Evolutionary conservation across 2,329 filamentous ascomycete species (phyloP), one percentile per base, ranked within the genome.

Genomic region (Chrysoporthe deuterocubensis): DNA sequence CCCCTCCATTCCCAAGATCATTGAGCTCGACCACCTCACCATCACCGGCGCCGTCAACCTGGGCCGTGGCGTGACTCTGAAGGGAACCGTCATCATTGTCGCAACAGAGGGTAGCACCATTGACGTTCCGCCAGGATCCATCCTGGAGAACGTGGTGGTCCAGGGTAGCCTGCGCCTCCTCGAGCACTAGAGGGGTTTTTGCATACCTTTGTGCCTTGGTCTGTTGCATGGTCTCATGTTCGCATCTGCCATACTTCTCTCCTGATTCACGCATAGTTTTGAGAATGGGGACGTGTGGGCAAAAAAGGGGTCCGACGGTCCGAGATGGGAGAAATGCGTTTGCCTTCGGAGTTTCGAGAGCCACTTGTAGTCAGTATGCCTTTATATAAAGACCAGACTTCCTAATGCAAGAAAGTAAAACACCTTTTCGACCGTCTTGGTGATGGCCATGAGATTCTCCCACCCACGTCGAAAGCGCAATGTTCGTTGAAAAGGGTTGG

Each of bases 61-160:
- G 67, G 95, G 95, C 73, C 93, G 96, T 65, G 95, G 95, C 67
- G 96, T 99, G 67, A 96, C 94, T 50, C 87, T 97, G 74, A 99
- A 99, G 89, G 96, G 93, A 71, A 99, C 96, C 42, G 96, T 99
- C 80, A 99, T 99, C 78, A 99, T 99, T 74, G 96, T 99, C 64
- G 96, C 96, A 40, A 97, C 94, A 59, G 96, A 99, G 83, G 95
- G 95, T 74, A 94, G 92, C 85, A 99, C 96, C 72, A 99, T 99
- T 76, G 96, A 99, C 79, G 91, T 99, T 75, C 96, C 96, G 64
- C 95, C 96, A 26, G 96, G 96, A 79, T 97, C 94, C 26, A 93
- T 99, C 76, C 87, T 99, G 69, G 96, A 99, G 87, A 99, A 99
- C 83, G 96, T 98, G 16, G 96, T 99, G 63, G 96, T 99, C 67